Base-by-base conservation (phyloP, 2,329 filamentous ascomycete genomes). In the Lecanicillium sp. region DNA sequence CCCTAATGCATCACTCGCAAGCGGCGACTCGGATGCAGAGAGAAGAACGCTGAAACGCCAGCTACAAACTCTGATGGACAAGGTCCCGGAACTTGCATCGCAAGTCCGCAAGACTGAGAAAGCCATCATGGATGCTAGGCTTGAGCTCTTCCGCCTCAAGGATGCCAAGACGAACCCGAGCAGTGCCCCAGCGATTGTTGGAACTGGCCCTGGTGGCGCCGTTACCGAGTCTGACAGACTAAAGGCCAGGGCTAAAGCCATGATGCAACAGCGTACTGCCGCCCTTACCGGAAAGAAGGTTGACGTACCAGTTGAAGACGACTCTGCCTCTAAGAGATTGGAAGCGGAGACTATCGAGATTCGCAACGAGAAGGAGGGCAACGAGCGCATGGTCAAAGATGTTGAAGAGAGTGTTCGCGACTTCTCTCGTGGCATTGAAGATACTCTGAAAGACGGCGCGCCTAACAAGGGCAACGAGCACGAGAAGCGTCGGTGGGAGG, bases 261-360 rank as follows among this genome's bases (percentile, higher is more conserved):
- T 95, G 80, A 98, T 98, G 92, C 90, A 96, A 64, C 89, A 95
- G 54, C 83, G 92, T 43, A 89, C 92, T 49, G 92, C 92, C 40
- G 90, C 92, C 14, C 67, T 98, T 46, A 87, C 88, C 16, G 92
- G 92, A 41, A 87, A 83, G 60, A 88, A 89, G 55, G 67, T 82
- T 33, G 79, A 85, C 28, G 60, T 68, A 3, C 68, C 66, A 33
- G 75, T 81, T 43, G 85, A 94, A 47, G 83, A 89, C 46, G 72
- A 75, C 18, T 85, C 85, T 46, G 86, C 85, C 4, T 80, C 88
- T 33, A 85, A 87, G 63, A 79, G 92, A 25, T 63, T 96, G 13
- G 92, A 96, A 58, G 85, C 94, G 49, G 90, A 98, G 62, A 92
- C 71, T 49, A 78, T 84, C 45, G 83, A 80, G 48, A 76, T 89